phyloP scores from a whole-genome alignment of 1,139 yeast genomes.

The Suhomyces coccinellae region DNA sequence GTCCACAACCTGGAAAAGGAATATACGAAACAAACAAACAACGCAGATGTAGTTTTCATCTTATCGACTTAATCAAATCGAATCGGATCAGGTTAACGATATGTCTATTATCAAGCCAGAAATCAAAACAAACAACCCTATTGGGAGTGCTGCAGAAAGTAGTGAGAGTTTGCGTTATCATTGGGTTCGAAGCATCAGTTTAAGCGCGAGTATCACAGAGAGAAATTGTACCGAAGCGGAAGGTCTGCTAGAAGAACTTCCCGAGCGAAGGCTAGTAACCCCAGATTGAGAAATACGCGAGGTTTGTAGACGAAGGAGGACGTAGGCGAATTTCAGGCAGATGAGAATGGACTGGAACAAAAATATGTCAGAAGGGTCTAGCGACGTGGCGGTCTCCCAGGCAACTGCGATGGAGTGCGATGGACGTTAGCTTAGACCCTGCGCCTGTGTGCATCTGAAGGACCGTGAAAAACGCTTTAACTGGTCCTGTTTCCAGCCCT shows the following conservation, averaged over 20 bases:
- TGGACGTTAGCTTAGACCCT: no score
- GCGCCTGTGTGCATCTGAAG: no score
- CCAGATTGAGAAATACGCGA: slow-evolving; percentile 1
- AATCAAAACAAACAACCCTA: neutral
- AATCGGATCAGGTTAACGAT: neutral
- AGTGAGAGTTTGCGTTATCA: no score
- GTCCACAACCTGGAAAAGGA: neutral
- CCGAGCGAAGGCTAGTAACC: neutral
- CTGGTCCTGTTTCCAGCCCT: no score
- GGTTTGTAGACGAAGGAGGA: neutral
- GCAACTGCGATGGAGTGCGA: no score
- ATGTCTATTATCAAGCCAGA: no score
- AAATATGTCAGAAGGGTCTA: neutral
- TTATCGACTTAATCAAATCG: neutral
- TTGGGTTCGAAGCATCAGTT: no score
- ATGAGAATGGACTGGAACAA: neutral
- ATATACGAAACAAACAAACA: neutral
- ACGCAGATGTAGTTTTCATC: neutral
- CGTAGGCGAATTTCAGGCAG: neutral
- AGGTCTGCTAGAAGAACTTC: neutral
- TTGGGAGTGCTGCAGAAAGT: neutral
- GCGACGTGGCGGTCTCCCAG: neutral
- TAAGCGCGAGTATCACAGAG: neutral
- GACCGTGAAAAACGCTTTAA: no score
- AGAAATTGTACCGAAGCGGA: neutral